Conservation (phyloP, 2,329 filamentous ascomycete genomes). For the Phaeosphaeriaceae sp. region DNA sequence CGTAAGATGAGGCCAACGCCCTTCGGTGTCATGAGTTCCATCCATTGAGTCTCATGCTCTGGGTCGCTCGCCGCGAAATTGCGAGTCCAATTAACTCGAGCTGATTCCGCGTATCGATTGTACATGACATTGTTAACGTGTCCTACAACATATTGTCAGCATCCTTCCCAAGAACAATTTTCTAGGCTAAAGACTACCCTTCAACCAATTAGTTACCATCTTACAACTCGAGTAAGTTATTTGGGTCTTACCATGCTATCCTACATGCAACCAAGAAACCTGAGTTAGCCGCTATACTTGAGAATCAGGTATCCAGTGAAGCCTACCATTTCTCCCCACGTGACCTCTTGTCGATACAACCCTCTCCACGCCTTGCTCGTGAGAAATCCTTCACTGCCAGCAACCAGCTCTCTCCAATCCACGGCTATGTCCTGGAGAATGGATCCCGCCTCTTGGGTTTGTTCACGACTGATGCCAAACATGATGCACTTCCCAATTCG, state of each 20-base stretch:
- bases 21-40: conserved; percentile 69
- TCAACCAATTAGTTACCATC: conserved; percentile 8
- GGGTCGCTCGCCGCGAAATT: conserved; percentile 72
- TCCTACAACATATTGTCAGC: conserved; percentile 51
- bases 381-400: conserved; percentile 77
- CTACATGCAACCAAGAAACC: conserved; percentile 34
- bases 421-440: conserved; percentile 66
- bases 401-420: conserved; percentile 75
- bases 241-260: conserved; percentile 61
- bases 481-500: conserved; percentile 76
- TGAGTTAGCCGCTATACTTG: conserved; percentile 30
- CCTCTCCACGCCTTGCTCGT: conserved; percentile 67
- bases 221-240: neutral
- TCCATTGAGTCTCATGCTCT: conserved; percentile 68
- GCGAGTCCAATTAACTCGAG: conserved; percentile 77
- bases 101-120: conserved; percentile 81
- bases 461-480: conserved; percentile 69
- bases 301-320: conserved; percentile 14
- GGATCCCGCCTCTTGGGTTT: conserved; percentile 63
- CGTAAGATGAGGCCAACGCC: conserved; percentile 77
- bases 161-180: neutral
- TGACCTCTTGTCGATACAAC: conserved; percentile 70
- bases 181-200: conserved; percentile 22
- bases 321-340: conserved; percentile 84
- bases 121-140: conserved; percentile 91